Evolutionary conservation across 768 basidiomycete species (phyloP), one percentile per base, ranked within the genome.

Genomic region (Cyclocybe aegerita): DNA sequence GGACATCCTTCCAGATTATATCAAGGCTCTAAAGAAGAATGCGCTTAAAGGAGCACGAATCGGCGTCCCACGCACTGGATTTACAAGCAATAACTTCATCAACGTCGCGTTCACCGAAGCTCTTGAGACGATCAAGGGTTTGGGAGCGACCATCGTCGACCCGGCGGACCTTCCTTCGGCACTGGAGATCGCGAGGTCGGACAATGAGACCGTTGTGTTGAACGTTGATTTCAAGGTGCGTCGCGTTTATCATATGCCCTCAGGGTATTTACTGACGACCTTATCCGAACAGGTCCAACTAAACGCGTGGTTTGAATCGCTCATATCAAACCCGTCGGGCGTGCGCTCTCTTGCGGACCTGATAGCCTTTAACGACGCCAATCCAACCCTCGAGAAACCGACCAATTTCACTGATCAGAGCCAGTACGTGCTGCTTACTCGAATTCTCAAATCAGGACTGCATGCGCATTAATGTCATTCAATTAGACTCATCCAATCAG

Each of bases 111-210:
- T 79, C 46, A 69, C 76, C 36, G 35, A 65, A 30, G 74, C 76
- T 0, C 56, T 80, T 37, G 31, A 57, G 10, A 69, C 67, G 0
- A 64, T 81, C 9, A 59, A 64, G 33, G 53, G 54, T 3, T 65
- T 80, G 1, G 79, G 79, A 1, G 78, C 78, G 0, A 74, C 76
- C 1, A 69, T 88, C 4, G 71, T 86, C 6, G 85, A 88, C 58
- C 82, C 83, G 0, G 80, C 82, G 1, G 81, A 86, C 50, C 65
- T 87, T 11, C 77, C 82, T 0, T 78, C 78, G 23, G 79, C 77
- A 2, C 70, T 75, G 0, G 81, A 81, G 46, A 73, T 82, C 9
- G 56, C 72, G 14, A 52, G 56, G 2, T 77, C 78, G 0, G 73
- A 74, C 10, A 81, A 82, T 48, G 83, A 86, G 60, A 77, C 70